Evolutionary conservation across 2,329 filamentous ascomycete genomes (phyloP), one percentile per base, ranked within the genome.

Genomic region (Penicillium sp.): DNA sequence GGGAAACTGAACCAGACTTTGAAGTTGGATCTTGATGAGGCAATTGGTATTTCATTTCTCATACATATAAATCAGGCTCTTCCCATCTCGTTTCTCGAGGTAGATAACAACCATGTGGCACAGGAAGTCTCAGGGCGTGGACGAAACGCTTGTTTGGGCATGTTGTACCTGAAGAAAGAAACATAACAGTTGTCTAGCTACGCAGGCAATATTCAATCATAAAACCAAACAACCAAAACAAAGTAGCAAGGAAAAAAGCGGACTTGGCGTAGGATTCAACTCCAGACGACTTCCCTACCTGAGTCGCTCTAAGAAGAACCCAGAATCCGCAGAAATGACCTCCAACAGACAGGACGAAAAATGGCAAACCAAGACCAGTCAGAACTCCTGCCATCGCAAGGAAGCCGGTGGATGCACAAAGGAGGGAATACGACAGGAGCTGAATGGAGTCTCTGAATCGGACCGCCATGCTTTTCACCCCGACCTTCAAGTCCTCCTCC

Each of bases 381-480:
- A 44, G 8, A 6, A 34, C 2, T 7, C 42, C 42, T 3, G 31
- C 42, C 9, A 13, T 10, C 10, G 42, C 31, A 13, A 44, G 13
- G 4, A 34, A 26, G 4, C 13, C 42, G 6, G 32, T 34, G 4
- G 42, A 44, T 17, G 7, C 22, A 8, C 35, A 44, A 10, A 44
- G 22, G 19, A 44, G 42, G 2, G 4, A n/a, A n/a, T 35, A 44
- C 6, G 42, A 17, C 3, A 44, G 31, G 6, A 44, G 3, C 4
- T 26, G 21, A 13, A 44, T 44, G 8, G 42, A 44, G n/a, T 44
- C 13, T 4, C 42, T 35, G 34, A 41, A 52, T 15, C 45, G 35
- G 12, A 64, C 61, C 2, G 64, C 64, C 55, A 68, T 59, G 35
- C 58, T 61, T 57, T 65, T 65, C 53, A 70, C 64, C 2, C 68